A percentile compares a stretch with the other conserved stretches of the same genome.
Evolutionary conservation across 495 filamentous ascomycete genomes (phyloP).

Genomic region (Neurospora sp.): DNA sequence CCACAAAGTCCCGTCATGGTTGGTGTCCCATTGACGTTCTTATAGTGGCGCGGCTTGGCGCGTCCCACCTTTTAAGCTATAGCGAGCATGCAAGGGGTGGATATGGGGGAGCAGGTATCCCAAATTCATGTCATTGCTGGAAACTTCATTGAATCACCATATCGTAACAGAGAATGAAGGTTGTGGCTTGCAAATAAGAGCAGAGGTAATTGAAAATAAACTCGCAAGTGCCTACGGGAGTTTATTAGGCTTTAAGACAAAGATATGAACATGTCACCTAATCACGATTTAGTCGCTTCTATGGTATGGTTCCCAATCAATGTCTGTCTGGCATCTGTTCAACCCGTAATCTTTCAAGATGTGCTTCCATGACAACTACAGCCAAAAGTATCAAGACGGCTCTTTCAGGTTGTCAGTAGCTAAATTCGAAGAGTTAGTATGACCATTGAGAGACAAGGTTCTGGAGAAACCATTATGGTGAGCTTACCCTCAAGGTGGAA

Average conservation of each 20-base stretch:
- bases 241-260: too few relatives aligned
- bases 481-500: constrained; percentile 88
- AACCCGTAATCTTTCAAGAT: not conserved
- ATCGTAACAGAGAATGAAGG: not conserved
- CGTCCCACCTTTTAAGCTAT: not conserved
- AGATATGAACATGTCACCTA: too few relatives aligned
- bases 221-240: not conserved
- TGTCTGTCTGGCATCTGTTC: not conserved
- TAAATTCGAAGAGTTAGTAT: constrained; percentile 20
- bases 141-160: not conserved
- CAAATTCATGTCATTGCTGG: not conserved
- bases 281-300: not conserved
- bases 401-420: constrained; percentile 81
- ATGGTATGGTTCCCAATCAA: not conserved
- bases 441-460: not conserved
- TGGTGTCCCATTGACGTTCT: not conserved
- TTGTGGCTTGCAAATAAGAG: not conserved
- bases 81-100: not conserved
- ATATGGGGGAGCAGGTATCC: not conserved
- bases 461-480: not conserved
- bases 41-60: not conserved
- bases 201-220: not conserved
- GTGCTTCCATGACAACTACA: not conserved
- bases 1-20: not conserved
- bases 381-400: constrained; percentile 42